Percentiles rank a stretch among this genome's conserved stretches.
Evolutionary conservation across 805 yeast species (phyloP).

Genomic region (Kodamaea neixiangensis): DNA sequence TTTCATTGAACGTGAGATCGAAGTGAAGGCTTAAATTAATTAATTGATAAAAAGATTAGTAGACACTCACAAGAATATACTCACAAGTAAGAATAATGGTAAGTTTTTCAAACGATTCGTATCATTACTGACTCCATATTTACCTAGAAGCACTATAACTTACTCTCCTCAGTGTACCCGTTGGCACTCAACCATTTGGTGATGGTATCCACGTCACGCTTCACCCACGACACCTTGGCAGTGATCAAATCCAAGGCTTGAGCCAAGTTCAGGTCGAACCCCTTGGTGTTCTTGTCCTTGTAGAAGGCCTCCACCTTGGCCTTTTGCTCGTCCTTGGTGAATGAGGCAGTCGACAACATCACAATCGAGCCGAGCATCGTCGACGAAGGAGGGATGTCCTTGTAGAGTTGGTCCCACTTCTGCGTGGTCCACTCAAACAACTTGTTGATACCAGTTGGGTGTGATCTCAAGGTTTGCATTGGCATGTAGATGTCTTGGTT

Average conservation of each 20-base stretch:
- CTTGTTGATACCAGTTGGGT: constrained; percentile 63
- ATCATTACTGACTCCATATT: background rate
- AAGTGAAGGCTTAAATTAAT: background rate
- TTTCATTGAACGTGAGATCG: constrained; percentile 28
- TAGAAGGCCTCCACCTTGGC: constrained; percentile 54
- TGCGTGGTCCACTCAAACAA: constrained; percentile 71
- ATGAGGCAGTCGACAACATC: constrained; percentile 57
- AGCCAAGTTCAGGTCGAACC: constrained; percentile 64
- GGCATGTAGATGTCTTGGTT: constrained; percentile 77
- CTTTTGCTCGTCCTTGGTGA: constrained; percentile 56
- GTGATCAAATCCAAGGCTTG: constrained; percentile 63
- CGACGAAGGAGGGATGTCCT: constrained; percentile 76
- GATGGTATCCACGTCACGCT: constrained; percentile 53
- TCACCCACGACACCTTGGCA: constrained; percentile 58
- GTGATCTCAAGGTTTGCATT: constrained; percentile 68
- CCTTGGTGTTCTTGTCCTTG: constrained; percentile 55
- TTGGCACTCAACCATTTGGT: constrained; percentile 48
- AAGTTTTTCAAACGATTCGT: too few relatives aligned
- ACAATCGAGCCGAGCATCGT: constrained; percentile 80
- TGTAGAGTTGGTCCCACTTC: constrained; percentile 71
- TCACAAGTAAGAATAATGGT: too few relatives aligned
- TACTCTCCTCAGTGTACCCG: constrained; percentile 25
- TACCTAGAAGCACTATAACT: constrained; percentile 6
- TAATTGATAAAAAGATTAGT: background rate
- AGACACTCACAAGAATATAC: background rate